Percentiles rank a stretch among this genome's conserved stretches.
Evolutionary conservation across 106 monocot species (phyloP).

Genomic region (Allium cepa): DNA sequence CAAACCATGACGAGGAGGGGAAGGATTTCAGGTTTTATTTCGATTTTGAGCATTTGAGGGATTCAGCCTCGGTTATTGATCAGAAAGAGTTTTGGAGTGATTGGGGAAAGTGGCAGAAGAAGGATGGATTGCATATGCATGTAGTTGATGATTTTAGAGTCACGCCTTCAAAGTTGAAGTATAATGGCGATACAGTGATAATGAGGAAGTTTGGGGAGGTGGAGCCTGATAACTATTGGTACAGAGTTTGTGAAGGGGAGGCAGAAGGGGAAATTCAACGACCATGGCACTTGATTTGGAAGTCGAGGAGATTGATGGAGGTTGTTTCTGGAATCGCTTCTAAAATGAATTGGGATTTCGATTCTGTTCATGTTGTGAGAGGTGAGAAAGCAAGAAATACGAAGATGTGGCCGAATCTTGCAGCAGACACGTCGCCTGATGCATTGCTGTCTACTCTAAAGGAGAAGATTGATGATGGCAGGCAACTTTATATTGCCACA

Average conservation of each 20-base stretch:
- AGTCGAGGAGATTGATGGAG: slow-evolving; percentile 65
- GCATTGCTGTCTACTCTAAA: slow-evolving; percentile 44
- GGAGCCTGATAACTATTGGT: slow-evolving; percentile 97
- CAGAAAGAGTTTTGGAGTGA: slow-evolving; percentile 73
- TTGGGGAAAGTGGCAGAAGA: slow-evolving; percentile 74
- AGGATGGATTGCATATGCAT: slow-evolving; percentile 40
- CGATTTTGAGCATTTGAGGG: slow-evolving; percentile 86
- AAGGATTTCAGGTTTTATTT: slow-evolving; percentile 90
- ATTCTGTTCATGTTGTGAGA: slow-evolving; percentile 65
- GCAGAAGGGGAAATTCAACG: slow-evolving; percentile 59
- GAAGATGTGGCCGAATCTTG: slow-evolving; percentile 55
- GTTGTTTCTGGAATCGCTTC: slow-evolving; percentile 70
- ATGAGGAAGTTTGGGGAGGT: slow-evolving; percentile 84
- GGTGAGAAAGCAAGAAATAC: slow-evolving; percentile 70
- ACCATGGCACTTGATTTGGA: slow-evolving; percentile 73
- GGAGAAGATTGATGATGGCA: slow-evolving; percentile 63
- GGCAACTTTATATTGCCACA: slow-evolving; percentile 72
- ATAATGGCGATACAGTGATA: slow-evolving; percentile 53
- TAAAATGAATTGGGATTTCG: slow-evolving; percentile 78
- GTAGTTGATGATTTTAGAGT: slow-evolving; percentile 68
- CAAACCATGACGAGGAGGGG: slow-evolving; percentile 71
- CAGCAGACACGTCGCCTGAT: slow-evolving; percentile 51
- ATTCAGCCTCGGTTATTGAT: slow-evolving; percentile 69
- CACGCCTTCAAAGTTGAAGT: slow-evolving; percentile 53
- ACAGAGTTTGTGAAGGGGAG: slow-evolving; percentile 89